These are phyloP conservation scores for Arctium lappa DNA, from an alignment of 129 eudicot species.

Conservation along the genomic window DNA sequence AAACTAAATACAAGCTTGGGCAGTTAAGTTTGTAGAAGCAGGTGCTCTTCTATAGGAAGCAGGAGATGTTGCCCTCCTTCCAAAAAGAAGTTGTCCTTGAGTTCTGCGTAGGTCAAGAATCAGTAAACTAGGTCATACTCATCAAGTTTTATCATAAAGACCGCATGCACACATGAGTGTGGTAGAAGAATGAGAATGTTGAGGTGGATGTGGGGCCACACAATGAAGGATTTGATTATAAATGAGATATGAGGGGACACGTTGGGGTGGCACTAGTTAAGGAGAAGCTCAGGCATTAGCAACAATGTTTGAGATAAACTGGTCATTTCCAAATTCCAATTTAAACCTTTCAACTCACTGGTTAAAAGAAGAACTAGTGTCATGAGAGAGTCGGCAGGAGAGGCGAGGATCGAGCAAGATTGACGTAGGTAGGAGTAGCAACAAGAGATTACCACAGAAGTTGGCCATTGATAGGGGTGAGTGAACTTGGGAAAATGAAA, in stretches of 20 bases:
- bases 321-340: too few species aligned
- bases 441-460: too few species aligned
- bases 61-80: too few species aligned
- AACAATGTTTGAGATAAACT: too few species aligned
- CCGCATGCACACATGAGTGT: background rate
- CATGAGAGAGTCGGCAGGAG: too few species aligned
- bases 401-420: too few species aligned
- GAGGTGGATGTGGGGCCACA: background rate
- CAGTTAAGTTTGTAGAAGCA: background rate
- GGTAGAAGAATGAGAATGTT: background rate
- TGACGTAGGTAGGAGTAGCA: too few species aligned
- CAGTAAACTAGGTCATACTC: background rate
- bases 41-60: background rate
- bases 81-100: too few species aligned
- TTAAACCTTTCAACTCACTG: too few species aligned
- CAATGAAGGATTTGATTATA: background rate
- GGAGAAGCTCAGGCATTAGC: background rate
- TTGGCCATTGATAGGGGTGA: too few species aligned
- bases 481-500: too few species aligned
- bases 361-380: too few species aligned
- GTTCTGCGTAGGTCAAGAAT: background rate
- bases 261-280: background rate
- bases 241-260: background rate
- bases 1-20: background rate
- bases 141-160: background rate